phyloP scores from a whole-genome alignment of 768 basidiomycete genomes.

The Astraeus odoratus region DNA sequence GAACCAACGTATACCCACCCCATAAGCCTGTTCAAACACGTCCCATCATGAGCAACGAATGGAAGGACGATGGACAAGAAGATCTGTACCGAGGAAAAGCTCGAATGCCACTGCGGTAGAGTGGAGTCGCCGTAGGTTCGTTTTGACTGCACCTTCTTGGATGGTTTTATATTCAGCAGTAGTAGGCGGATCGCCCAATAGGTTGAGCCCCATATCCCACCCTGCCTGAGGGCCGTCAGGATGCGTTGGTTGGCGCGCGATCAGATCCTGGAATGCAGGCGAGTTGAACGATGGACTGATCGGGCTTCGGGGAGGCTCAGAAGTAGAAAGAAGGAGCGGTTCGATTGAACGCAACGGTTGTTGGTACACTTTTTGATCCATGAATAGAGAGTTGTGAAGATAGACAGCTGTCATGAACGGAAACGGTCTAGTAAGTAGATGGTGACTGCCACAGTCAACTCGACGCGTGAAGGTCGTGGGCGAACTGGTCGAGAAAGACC shows the following conservation, averaged over 20 bases:
- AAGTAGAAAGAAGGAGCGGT: constrained; percentile 13
- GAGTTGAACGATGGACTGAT: constrained; percentile 14
- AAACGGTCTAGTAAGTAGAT: no score
- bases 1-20: constrained; percentile 54
- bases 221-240: constrained; percentile 29
- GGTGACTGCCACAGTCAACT: no score
- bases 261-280: constrained; percentile 30
- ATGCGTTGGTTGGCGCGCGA: constrained; percentile 36
- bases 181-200: constrained; percentile 27
- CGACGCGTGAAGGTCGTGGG: neutral
- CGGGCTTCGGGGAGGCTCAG: constrained; percentile 12
- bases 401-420: constrained; percentile 51
- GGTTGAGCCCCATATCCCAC: constrained; percentile 25
- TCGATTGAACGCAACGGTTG: constrained; percentile 15
- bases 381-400: constrained; percentile 49
- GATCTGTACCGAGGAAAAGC: constrained; percentile 30
- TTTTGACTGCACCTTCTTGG: constrained; percentile 22
- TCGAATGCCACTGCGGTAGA: constrained; percentile 24
- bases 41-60: neutral
- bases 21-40: constrained; percentile 39
- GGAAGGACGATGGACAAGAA: constrained; percentile 1
- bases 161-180: constrained; percentile 24
- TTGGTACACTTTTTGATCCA: constrained; percentile 24
- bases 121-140: constrained; percentile 29
- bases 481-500: neutral